Conservation (phyloP, 2,329 filamentous ascomycete species). For the Cryphonectria japonica region DNA sequence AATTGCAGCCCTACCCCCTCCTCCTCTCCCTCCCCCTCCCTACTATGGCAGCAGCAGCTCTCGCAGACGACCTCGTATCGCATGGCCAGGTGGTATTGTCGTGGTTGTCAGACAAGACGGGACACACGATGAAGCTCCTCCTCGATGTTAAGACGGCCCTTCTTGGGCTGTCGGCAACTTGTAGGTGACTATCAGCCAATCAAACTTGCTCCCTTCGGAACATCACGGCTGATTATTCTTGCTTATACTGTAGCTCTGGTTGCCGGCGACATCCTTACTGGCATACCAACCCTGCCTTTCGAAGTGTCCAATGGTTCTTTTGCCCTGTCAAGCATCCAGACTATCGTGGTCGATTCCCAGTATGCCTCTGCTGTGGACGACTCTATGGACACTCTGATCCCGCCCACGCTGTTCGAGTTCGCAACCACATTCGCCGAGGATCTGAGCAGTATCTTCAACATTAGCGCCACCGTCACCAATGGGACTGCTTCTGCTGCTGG, state of each 20-base stretch:
- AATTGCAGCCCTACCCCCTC: conserved; percentile 11
- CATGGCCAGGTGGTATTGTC: conserved; percentile 6
- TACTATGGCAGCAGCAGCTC: background rate
- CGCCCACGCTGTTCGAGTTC: conserved; percentile 53
- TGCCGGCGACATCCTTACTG: conserved; percentile 18
- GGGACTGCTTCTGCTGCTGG: conserved; percentile 26
- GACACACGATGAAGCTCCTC: conserved; percentile 14
- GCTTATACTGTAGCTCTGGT: conserved; percentile 14
- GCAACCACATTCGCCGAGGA: conserved; percentile 49
- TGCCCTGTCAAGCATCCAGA: conserved; percentile 23
- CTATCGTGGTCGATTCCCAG: conserved; percentile 49
- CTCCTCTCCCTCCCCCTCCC: background rate
- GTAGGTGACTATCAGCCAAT: conserved; percentile 3
- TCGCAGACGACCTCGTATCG: background rate
- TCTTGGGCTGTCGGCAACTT: conserved; percentile 18
- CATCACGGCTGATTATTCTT: background rate
- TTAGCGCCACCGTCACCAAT: conserved; percentile 37
- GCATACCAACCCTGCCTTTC: conserved; percentile 26
- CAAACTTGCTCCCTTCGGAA: background rate
- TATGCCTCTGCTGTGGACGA: conserved; percentile 47
- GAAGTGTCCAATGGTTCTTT: conserved; percentile 10
- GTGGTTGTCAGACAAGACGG: conserved; percentile 14
- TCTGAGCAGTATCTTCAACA: conserved; percentile 35
- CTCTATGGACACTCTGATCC: conserved; percentile 54
- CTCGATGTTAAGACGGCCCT: conserved; percentile 12